Conservation (phyloP, 352 stramenopile genomes). For the Phytophthora pistaciae region DNA sequence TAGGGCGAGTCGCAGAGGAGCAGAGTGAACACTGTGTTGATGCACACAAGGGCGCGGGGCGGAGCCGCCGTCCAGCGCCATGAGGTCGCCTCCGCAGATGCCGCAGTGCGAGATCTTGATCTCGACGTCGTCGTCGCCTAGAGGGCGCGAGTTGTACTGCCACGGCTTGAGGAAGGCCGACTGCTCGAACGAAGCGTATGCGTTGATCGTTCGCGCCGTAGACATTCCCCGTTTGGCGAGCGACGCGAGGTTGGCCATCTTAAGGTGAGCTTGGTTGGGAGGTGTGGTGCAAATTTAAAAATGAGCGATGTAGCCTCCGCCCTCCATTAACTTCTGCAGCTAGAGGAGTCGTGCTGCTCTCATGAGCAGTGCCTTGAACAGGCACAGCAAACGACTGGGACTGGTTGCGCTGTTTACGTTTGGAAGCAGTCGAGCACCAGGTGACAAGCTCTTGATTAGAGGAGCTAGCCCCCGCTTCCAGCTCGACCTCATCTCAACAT, state of each 20-base stretch:
- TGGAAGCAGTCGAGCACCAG: not conserved
- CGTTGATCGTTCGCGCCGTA: slow-evolving; percentile 22
- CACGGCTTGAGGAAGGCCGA: slow-evolving; percentile 31
- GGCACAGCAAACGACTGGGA: not conserved
- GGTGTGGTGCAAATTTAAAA: not conserved
- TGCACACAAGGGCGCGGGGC: slow-evolving; percentile 41
- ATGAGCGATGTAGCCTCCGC: not conserved
- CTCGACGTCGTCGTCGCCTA: slow-evolving; percentile 49
- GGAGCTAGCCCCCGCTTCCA: not conserved
- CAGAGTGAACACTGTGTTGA: not conserved
- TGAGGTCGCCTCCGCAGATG: slow-evolving; percentile 58
- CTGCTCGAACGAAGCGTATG: slow-evolving; percentile 44
- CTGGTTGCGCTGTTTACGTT: not conserved
- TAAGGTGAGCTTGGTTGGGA: not conserved
- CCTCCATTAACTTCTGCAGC: no score
- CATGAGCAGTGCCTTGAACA: not conserved
- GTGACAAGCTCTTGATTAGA: not conserved
- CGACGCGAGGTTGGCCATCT: not conserved
- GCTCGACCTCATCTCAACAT: not conserved
- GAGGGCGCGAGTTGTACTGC: slow-evolving; percentile 43
- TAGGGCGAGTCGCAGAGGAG: no score
- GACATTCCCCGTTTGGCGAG: slow-evolving; percentile 3
- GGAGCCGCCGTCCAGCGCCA: slow-evolving; percentile 34
- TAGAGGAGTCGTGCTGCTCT: not conserved
- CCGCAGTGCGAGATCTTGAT: slow-evolving; percentile 64